Base-by-base conservation (phyloP, 495 filamentous ascomycete species). In the Penicillium pancosmium region DNA sequence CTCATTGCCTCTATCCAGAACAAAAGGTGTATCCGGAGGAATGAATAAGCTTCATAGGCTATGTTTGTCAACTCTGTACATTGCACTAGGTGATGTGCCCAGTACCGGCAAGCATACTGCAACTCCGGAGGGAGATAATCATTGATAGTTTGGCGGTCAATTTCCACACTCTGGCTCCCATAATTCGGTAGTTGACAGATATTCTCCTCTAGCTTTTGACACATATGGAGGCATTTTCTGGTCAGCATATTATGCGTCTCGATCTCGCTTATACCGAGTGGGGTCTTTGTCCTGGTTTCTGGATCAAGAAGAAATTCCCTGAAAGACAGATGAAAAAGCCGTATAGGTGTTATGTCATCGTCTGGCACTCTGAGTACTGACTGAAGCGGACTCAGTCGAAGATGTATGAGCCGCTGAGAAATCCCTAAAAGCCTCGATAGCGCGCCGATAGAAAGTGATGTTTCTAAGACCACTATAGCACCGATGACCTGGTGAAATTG, bases 91-190 rank as follows among this genome's bases (percentile, higher is more conserved):
- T 54, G 35, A 27, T 27, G 18, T 23, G 19, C 21, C 51, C 75
- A 85, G 59, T 78, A 79, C 15, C 65, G 68, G 65, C 78, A 83
- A 25, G 73, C 62, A 54, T 82, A 78, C 57, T 67, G 63, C n/a
- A 76, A 27, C 38, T 71, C 68, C 1, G 27, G 35, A 13, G 69
- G 61, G 23, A 81, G 48, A 54, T 56, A 53, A 0, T 69, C n/a
- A 12, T 48, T 18, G 49, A 76, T 65, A 25, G 15, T 52, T 11
- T 54, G 19, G 31, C 7, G 10, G 52, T 68, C 47, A 36, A 79
- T 65, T 10, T 76, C 64, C 16, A 18, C 16, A 43, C 11, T 15
- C 16, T 43, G 40, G 40, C 13, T 43, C 40, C 40, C 40, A 43
- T 43, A n/a, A 43, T 18, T 43, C 16, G 40, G 40, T 18, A 76